Conservation (phyloP, 352 stramenopile genomes). For the Globisporangium camurandrum region DNA sequence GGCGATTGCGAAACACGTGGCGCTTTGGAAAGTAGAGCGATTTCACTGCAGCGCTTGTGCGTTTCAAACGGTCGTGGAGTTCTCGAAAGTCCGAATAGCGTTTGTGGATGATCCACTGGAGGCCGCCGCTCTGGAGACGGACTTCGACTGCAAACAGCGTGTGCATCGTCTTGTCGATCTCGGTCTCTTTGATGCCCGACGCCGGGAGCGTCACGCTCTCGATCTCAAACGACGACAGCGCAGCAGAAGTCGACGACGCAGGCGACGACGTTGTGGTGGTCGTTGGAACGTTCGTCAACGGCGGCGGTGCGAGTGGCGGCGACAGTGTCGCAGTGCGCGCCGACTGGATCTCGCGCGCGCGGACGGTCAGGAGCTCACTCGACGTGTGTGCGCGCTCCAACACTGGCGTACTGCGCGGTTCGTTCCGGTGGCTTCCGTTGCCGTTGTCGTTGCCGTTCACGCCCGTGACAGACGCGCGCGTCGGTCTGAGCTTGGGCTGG, state of each 20-base stretch:
- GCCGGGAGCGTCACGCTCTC: constrained; percentile 67
- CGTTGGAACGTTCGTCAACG: constrained; percentile 22
- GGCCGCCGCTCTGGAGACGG: constrained; percentile 56
- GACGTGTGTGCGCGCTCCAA: constrained; percentile 68
- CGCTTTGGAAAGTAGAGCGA: constrained; percentile 82
- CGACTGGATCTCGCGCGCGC: constrained; percentile 38
- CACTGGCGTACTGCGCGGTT: constrained; percentile 28
- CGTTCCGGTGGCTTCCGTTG: neutral
- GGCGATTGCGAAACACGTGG: constrained; percentile 79
- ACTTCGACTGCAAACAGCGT: constrained; percentile 81
- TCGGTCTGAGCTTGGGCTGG: too few species aligned
- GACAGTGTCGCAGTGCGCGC: constrained; percentile 22
- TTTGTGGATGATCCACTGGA: constrained; percentile 87
- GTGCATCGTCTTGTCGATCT: constrained; percentile 79
- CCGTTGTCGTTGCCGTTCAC: constrained; percentile 1
- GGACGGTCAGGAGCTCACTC: constrained; percentile 58
- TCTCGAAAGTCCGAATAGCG: constrained; percentile 86
- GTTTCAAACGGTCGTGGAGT: constrained; percentile 78
- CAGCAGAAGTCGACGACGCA: too few species aligned
- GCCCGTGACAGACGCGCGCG: too few species aligned
- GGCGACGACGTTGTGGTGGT: constrained; percentile 23
- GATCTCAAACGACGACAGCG: constrained; percentile 77
- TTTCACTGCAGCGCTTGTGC: constrained; percentile 69
- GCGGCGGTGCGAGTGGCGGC: too few species aligned
- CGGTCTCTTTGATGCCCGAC: constrained; percentile 59